Evolutionary conservation across 2,329 filamentous ascomycete species (phyloP).

Genomic region (Sporothrix inflata): DNA sequence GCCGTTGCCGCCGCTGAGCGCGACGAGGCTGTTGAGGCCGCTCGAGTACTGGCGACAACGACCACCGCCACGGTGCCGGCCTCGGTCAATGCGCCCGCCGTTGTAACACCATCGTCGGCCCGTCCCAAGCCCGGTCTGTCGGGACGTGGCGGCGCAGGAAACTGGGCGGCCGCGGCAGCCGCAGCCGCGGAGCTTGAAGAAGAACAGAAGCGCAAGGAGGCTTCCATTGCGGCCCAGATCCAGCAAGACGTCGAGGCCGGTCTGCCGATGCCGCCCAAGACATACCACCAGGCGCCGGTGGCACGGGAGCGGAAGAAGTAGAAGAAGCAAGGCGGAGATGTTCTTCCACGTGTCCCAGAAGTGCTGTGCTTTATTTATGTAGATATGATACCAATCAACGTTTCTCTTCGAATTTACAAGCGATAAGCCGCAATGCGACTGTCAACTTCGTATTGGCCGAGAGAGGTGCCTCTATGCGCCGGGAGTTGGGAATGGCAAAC

Average conservation of each 20-base stretch:
- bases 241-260: constrained; percentile 53
- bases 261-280: constrained; percentile 51
- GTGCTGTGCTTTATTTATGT: not conserved
- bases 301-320: constrained; percentile 29
- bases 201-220: constrained; percentile 40
- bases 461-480: not conserved
- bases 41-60: constrained; percentile 34
- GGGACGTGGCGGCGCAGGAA: constrained; percentile 63
- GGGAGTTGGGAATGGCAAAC: not conserved
- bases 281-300: constrained; percentile 41
- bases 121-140: constrained; percentile 37
- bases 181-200: constrained; percentile 39
- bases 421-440: not conserved
- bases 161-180: constrained; percentile 47
- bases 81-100: constrained; percentile 37
- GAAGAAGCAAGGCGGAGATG: constrained; percentile 14
- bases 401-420: not conserved
- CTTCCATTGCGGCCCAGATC: constrained; percentile 49
- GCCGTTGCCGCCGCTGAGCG: constrained; percentile 42
- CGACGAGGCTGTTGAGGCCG: constrained; percentile 42
- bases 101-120: constrained; percentile 20
- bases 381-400: constrained; percentile 19
- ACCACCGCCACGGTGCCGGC: constrained; percentile 31
- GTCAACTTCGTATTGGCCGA: not conserved
- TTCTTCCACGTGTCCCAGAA: not conserved